phyloP scores from a whole-genome alignment of 495 filamentous ascomycete species.

The Aspergillus diversus region DNA sequence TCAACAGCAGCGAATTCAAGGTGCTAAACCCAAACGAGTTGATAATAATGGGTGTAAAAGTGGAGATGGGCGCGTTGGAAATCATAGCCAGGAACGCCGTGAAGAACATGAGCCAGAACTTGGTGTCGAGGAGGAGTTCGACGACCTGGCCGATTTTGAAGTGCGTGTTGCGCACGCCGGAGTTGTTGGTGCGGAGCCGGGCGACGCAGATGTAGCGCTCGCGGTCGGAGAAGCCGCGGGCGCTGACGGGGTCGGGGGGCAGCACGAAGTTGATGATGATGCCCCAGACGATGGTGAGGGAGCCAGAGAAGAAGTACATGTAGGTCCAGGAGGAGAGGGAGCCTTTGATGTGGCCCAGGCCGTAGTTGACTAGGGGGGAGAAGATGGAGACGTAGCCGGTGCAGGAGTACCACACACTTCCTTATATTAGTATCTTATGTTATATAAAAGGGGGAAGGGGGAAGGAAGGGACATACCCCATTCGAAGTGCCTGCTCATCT shows the following conservation, averaged over 20 bases:
- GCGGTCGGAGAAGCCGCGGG: conserved; percentile 41
- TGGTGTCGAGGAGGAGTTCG: conserved; percentile 48
- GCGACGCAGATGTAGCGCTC: conserved; percentile 55
- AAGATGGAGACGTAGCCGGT: conserved; percentile 33
- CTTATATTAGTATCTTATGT: neutral
- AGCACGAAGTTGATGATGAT: conserved; percentile 30
- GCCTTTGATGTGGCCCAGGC: conserved; percentile 30
- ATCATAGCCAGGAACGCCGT: conserved; percentile 47
- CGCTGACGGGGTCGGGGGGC: conserved; percentile 49
- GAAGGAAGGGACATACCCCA: conserved; percentile 33
- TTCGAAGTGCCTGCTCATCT: conserved; percentile 48
- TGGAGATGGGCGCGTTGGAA: conserved; percentile 47
- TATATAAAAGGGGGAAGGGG: neutral
- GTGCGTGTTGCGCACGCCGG: conserved; percentile 51
- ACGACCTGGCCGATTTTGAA: conserved; percentile 54
- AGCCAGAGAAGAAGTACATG: conserved; percentile 35
- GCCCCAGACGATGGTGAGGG: conserved; percentile 30
- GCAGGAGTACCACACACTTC: conserved; percentile 32
- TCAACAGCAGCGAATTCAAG: conserved; percentile 48
- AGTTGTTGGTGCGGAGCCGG: conserved; percentile 45
- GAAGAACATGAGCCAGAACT: conserved; percentile 48
- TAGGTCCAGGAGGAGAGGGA: conserved; percentile 31
- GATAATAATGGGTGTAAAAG: conserved; percentile 47
- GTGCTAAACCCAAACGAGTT: conserved; percentile 47
- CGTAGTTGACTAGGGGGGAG: conserved; percentile 33